Evolutionary conservation across 2,329 filamentous ascomycete species (phyloP).

Genomic region (Paecilomyces sp.): DNA sequence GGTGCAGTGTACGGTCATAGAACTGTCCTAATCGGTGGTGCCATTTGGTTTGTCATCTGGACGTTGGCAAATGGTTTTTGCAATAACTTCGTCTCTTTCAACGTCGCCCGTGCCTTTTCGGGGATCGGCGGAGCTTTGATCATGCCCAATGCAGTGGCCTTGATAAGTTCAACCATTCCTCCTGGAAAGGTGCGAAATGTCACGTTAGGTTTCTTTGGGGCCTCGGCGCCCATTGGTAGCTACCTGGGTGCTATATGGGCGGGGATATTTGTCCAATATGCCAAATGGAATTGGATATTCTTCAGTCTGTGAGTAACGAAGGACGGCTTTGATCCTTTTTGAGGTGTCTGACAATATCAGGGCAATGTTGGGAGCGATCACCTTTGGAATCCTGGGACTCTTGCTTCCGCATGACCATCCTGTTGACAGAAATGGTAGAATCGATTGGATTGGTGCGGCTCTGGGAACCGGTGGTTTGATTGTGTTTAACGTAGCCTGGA

Average conservation of each 20-base stretch:
- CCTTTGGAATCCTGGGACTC: conserved; percentile 16
- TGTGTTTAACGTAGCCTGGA: conserved; percentile 47
- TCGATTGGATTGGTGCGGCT: conserved; percentile 35
- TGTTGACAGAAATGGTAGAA: conserved; percentile 28
- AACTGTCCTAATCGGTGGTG: conserved; percentile 47
- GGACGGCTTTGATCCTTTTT: background rate
- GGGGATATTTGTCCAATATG: conserved; percentile 29
- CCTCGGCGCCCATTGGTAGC: conserved; percentile 41
- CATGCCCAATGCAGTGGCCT: conserved; percentile 48
- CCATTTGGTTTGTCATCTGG: conserved; percentile 50
- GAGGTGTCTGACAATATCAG: conserved; percentile 5
- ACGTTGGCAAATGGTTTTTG: conserved; percentile 46
- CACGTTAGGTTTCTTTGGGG: conserved; percentile 41
- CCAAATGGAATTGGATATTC: conserved; percentile 37
- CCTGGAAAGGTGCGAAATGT: conserved; percentile 42
- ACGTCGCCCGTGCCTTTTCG: conserved; percentile 38
- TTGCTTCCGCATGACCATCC: conserved; percentile 21
- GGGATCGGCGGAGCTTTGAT: conserved; percentile 47
- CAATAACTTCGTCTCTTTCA: conserved; percentile 35
- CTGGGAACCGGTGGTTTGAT: conserved; percentile 36
- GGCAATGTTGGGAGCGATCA: conserved; percentile 14
- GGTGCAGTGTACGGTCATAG: conserved; percentile 55
- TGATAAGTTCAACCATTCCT: conserved; percentile 42
- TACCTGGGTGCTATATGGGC: conserved; percentile 36
- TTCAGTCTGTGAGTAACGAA: conserved; percentile 25